Base-by-base conservation (phyloP, 1,284 basidiomycete species). In the Exobasidium rhododendri region DNA sequence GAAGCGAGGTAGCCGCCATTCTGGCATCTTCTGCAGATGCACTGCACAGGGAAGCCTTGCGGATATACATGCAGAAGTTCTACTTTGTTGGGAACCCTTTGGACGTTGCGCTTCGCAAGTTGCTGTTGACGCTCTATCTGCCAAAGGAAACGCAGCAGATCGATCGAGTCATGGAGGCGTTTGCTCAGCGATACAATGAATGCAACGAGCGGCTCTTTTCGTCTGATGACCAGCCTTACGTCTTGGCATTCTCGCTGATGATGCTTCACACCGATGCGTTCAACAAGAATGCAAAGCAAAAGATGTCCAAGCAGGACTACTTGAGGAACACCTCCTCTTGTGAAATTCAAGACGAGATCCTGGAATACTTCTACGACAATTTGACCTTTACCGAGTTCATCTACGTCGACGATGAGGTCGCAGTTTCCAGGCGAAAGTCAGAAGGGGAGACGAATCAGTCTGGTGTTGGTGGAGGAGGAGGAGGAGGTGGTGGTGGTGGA, bases 251-350 rank as follows among this genome's bases (percentile, higher is more conserved):
- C 82, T 97, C 94, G 71, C 83, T 98, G 74, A 96, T 99, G 79
- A 97, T 99, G 93, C 84, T 99, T 50, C 94, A 97, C 78, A 98
- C 96, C 11, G 94, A 98, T 78, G 90, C 89, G 1, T 98, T 97
- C 84, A 98, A 98, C 82, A 91, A 89, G 81, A 92, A 91, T 69
- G 97, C 97, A 81, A 97, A 92, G 82, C 88, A 88, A 66, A 97
- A 97, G 83, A 98, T 99, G 96, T 70, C 64, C 29, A 88, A 77
- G 57, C 68, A 57, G 20, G 74, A 74, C 51, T 79, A 72, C 52
- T 62, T 77, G 14, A 40, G 64, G 6, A 72, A 77, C 57, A 73
- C 77, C 7, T 54, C 66, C 1, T 51, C 89, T 32, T 96, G 92
- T n/a, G 92, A 92, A 11, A 86, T 96, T 20, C 83, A 87, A 17